phyloP scores from a whole-genome alignment of 345 rosid species.

The Lepidium aucheri region DNA sequence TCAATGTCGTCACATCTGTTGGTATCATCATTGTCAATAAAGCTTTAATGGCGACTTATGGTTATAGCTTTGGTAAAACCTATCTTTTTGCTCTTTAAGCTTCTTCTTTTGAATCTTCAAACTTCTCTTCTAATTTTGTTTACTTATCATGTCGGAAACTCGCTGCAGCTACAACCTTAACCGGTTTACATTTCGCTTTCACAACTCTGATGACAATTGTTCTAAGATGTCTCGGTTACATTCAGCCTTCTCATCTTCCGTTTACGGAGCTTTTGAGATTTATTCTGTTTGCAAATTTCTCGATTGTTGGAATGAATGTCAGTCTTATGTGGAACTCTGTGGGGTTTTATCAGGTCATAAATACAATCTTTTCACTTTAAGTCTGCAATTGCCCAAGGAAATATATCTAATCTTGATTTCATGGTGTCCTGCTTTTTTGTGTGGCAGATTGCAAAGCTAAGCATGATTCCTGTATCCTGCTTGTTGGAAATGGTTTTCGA shows the following conservation, averaged over 20 bases:
- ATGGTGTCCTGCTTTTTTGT: neutral
- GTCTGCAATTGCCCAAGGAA: neutral
- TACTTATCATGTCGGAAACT: slow-evolving; percentile 38
- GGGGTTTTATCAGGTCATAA: slow-evolving; percentile 86
- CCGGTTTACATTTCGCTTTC: slow-evolving; percentile 86
- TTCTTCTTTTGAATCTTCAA: neutral
- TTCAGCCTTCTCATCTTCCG: slow-evolving; percentile 90
- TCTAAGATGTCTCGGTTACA: slow-evolving; percentile 83
- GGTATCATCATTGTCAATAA: slow-evolving; percentile 94
- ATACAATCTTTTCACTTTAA: neutral
- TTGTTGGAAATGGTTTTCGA: slow-evolving; percentile 87
- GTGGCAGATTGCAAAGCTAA: slow-evolving; percentile 84
- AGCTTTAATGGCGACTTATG: slow-evolving; percentile 96
- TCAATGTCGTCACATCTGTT: slow-evolving; percentile 96
- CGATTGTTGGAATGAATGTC: slow-evolving; percentile 98
- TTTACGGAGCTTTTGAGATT: slow-evolving; percentile 70
- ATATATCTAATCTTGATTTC: slow-evolving; percentile 2
- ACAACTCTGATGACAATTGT: slow-evolving; percentile 74
- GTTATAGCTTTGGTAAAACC: slow-evolving; percentile 78
- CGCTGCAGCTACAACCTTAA: slow-evolving; percentile 87
- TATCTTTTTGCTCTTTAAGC: neutral
- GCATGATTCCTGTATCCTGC: slow-evolving; percentile 97
- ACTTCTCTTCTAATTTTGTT: slow-evolving; percentile 22
- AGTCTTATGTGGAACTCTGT: slow-evolving; percentile 99
- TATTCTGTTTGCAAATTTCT: slow-evolving; percentile 77